A percentile compares a stretch with the other conserved stretches of the same genome.
Conservation (phyloP, 148 eudicot genomes). For the Selenicereus undatus region DNA sequence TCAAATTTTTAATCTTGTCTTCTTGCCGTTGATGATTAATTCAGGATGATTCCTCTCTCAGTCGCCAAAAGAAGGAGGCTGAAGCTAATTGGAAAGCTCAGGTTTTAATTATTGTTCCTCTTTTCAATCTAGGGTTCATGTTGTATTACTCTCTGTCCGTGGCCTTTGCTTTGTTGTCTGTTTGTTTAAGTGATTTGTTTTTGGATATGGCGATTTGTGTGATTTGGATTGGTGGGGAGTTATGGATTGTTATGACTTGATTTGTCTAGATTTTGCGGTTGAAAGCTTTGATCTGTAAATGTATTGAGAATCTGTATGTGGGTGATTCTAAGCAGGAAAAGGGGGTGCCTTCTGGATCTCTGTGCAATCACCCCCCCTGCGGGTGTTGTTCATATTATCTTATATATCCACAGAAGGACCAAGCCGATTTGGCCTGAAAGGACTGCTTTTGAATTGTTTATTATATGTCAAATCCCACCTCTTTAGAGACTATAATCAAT, state of each 20-base stretch:
- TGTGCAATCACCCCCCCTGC: neutral
- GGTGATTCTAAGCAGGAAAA: no score
- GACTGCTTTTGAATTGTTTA: no score
- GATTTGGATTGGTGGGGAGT: neutral
- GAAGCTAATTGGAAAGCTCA: constrained; percentile 91
- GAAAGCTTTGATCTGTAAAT: neutral
- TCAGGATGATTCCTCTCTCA: constrained; percentile 71
- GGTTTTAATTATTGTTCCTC: constrained; percentile 28
- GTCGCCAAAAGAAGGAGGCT: constrained; percentile 84
- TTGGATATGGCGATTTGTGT: neutral
- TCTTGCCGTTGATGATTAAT: constrained; percentile 24
- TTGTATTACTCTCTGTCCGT: neutral
- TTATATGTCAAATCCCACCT: no score
- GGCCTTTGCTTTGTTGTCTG: neutral
- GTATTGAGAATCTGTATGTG: neutral
- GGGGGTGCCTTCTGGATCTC: neutral
- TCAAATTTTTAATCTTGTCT: neutral
- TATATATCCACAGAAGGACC: no score
- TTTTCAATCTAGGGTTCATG: constrained; percentile 8
- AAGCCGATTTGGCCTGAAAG: no score
- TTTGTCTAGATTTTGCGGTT: neutral
- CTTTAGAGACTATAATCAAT: no score
- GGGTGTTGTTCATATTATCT: neutral
- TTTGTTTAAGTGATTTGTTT: neutral
- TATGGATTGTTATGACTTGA: neutral